Base-by-base conservation (phyloP, 805 yeast genomes). In the Ogataea salicorniae region DNA sequence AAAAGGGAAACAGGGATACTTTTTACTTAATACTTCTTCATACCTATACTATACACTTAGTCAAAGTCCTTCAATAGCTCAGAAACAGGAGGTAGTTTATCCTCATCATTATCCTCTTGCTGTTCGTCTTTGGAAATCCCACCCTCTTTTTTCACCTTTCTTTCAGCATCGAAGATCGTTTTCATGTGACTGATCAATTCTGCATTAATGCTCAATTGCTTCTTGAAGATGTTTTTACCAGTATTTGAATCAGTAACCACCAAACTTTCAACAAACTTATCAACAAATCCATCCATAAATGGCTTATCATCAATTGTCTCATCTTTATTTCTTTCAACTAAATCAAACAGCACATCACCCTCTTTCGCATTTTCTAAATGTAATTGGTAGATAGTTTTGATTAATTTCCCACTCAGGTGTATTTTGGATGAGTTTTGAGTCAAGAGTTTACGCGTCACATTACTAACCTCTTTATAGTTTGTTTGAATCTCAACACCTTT, bases 391-490 rank as follows among this genome's bases (percentile, higher is more conserved):
- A 54, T 34, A 2, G 16, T 18, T 34, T 41, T 47, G 4, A 58
- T 35, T 2, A 54, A 14, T 11, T 37, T 40, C 14, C 51, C 46
- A 2, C 52, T 20, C 9, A 52, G 39, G 39, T 61, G 66, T 11
- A 52, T 17, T 34, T 46, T 52, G 11, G 60, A 60, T 1, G 63
- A 57, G 33, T 56, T 61, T 22, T 48, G 46, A 4, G 55, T 34
- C 14, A 62, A 42, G 0, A 62, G 20, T 16, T 9, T 34, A 14
- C 60, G 49, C 1, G 62, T 55, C 14, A 52, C 42, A 15, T 46
- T 35, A 29, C 49, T 46, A 38, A 47, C 47, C 22, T 48, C 33
- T 34, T 15, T 35, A 26, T 26, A 42, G 26, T 42, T 34, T 36
- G 46, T 23, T 15, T 15, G 44, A 37, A 15, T 39, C 15, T 47